Evolutionary conservation across 2,329 filamentous ascomycete species (phyloP), one percentile per base, ranked within the genome.

Genomic region (Fusarium coicis): DNA sequence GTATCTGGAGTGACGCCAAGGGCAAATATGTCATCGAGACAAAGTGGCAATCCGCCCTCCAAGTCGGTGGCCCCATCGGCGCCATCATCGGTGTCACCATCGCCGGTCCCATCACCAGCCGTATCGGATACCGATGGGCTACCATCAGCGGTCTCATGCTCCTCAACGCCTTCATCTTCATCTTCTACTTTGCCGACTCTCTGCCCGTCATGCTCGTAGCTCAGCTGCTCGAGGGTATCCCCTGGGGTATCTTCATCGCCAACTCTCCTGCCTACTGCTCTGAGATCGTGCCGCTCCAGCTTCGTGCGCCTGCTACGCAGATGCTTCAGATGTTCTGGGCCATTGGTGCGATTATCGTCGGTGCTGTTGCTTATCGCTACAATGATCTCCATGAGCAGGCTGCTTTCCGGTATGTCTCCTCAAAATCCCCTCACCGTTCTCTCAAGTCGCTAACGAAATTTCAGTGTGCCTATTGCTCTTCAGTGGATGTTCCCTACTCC

Each of bases 321-420:
- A 90, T 88, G 82, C 74, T 91, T 78, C 89, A 91, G 78, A 91
- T 91, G 89, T 88, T 87, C 81, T 91, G 89, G 89, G 86, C 88
- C 8, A 87, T 91, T 72, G 89, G 89, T 19, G 80, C 83, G 26
- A 90, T 91, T 76, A 88, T 91, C 46, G 89, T 91, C 40, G 85
- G 84, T 30, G 89, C 79, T 50, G 84, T 87, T 60, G 87, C 87
- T 26, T 90, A 87, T 76, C 76, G 80, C 58, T 90, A 87, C 83
- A 86, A 89, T 30, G 52, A 49, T 1, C 11, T 53, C 1, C 19
- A 52, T 0, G 32, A 55, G n/a, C 19, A 47, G 23, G 43, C 40
- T 37, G 76, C 76, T 21, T 78, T 75, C 60, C 66, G 69, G 75
- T 75, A 59, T 15, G 68, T 54, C 11, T 7, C 1, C 3, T 3